These are phyloP conservation scores for Plasmodium gonderi DNA, from an alignment of 169 alveolate genomes.

Conservation along the genomic window DNA sequence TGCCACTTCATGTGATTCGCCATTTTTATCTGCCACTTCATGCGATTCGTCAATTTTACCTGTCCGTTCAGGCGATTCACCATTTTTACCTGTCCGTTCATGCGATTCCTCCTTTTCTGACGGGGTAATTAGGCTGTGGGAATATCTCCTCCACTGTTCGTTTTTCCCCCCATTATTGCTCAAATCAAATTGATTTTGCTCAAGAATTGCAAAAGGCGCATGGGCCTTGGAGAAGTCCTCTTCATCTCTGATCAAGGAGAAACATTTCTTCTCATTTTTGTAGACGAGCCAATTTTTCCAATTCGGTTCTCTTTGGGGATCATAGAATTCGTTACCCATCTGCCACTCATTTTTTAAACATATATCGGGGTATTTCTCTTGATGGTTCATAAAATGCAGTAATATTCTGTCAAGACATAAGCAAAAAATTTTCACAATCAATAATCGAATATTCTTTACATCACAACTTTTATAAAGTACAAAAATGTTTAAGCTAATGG, in stretches of 20 bases:
- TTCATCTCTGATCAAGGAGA: neutral
- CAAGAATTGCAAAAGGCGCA: neutral
- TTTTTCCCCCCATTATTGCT: neutral
- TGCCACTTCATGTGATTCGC: neutral
- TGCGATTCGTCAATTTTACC: neutral
- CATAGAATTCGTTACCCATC: neutral
- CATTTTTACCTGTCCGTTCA: neutral
- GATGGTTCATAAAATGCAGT: neutral
- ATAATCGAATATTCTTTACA: neutral
- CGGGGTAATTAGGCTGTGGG: neutral
- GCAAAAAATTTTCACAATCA: constrained; percentile 24
- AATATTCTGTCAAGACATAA: constrained; percentile 7
- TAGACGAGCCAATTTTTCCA: neutral
- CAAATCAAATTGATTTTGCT: neutral
- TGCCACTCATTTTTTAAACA: neutral
- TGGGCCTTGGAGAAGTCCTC: neutral
- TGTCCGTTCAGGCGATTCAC: neutral
- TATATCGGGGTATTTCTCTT: neutral
- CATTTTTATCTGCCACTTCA: neutral
- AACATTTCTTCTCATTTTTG: neutral
- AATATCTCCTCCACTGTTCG: too few relatives aligned
- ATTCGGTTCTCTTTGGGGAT: neutral
- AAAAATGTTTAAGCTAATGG: constrained; percentile 23
- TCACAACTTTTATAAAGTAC: constrained; percentile 25
- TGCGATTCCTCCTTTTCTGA: neutral